Conservation (phyloP, 2,329 filamentous ascomycete species). For the Cladorrhinum sp. region DNA sequence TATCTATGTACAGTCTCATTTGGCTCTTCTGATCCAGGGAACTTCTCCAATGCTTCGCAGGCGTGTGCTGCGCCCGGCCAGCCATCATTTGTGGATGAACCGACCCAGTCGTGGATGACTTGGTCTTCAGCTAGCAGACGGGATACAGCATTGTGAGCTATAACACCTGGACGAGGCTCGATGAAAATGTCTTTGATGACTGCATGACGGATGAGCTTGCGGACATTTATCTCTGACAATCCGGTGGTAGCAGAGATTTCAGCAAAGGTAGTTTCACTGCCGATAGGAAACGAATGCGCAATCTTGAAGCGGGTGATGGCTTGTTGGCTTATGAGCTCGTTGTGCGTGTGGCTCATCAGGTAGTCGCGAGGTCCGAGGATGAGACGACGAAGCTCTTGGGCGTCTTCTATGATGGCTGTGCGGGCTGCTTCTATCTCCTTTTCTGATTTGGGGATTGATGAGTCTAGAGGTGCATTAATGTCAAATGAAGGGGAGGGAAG, state of each 20-base stretch:
- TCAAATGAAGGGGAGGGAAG: slow-evolving; percentile 22
- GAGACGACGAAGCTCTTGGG: slow-evolving; percentile 23
- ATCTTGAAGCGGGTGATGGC: slow-evolving; percentile 26
- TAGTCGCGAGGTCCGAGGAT: slow-evolving; percentile 27
- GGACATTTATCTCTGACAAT: too few relatives aligned
- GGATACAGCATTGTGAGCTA: slow-evolving; percentile 29
- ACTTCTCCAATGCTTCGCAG: too few relatives aligned
- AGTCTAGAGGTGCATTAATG: slow-evolving; percentile 19
- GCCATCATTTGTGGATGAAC: slow-evolving; percentile 14
- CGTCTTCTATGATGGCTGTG: slow-evolving; percentile 25
- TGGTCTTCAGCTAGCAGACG: slow-evolving; percentile 12
- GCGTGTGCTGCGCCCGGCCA: slow-evolving; percentile 19
- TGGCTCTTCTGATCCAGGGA: too few relatives aligned
- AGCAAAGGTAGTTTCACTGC: slow-evolving; percentile 21
- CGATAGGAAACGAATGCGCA: slow-evolving; percentile 26
- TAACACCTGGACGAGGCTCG: slow-evolving; percentile 29
- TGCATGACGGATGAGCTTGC: too few relatives aligned
- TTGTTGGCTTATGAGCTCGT: slow-evolving; percentile 29
- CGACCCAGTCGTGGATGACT: slow-evolving; percentile 19
- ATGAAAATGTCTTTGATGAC: slow-evolving; percentile 27
- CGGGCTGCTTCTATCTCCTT: slow-evolving; percentile 18
- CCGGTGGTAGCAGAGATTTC: neutral
- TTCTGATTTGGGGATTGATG: slow-evolving; percentile 16
- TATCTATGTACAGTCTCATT: too few relatives aligned
- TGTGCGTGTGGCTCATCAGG: slow-evolving; percentile 26